Evolutionary conservation across 2,329 filamentous ascomycete species (phyloP).

Genomic region (Paecilomyces niveus): DNA sequence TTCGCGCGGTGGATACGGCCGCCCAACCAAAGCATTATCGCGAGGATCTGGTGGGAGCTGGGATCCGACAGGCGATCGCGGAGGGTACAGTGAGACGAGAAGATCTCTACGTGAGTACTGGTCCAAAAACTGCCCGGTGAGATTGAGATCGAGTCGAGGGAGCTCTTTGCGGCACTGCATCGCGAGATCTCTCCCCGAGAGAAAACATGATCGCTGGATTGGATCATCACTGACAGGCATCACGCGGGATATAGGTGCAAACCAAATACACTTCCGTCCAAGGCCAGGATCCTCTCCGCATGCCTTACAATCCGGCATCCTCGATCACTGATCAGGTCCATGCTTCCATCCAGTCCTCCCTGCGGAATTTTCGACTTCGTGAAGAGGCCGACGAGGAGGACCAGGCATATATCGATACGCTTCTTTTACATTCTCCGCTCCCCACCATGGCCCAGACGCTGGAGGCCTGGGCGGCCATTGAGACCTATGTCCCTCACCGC

Average conservation of each 20-base stretch:
- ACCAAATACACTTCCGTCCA: conserved; percentile 69
- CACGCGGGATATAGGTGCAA: conserved; percentile 52
- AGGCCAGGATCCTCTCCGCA: conserved; percentile 54
- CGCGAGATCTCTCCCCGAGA: not conserved
- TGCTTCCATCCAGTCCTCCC: conserved; percentile 59
- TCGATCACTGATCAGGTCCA: conserved; percentile 59
- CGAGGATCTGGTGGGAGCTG: conserved; percentile 63
- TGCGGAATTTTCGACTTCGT: conserved; percentile 50
- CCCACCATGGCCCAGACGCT: conserved; percentile 47
- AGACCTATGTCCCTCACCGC: conserved; percentile 56
- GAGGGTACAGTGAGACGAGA: conserved; percentile 52
- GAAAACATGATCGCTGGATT: not conserved
- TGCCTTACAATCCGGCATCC: conserved; percentile 56
- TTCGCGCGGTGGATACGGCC: conserved; percentile 69
- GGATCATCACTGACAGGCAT: not conserved
- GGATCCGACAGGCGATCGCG: conserved; percentile 54
- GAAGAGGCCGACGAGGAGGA: conserved; percentile 26
- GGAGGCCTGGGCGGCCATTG: conserved; percentile 59
- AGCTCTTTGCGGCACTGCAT: not conserved
- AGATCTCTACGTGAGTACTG: conserved; percentile 54
- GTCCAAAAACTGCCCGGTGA: conserved; percentile 2
- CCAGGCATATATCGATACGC: conserved; percentile 50
- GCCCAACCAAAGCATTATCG: conserved; percentile 73
- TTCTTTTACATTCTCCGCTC: conserved; percentile 55
- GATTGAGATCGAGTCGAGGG: not conserved